Evolutionary conservation across 2,329 filamentous ascomycete genomes (phyloP).

Genomic region (Didymosphaeria variabile): DNA sequence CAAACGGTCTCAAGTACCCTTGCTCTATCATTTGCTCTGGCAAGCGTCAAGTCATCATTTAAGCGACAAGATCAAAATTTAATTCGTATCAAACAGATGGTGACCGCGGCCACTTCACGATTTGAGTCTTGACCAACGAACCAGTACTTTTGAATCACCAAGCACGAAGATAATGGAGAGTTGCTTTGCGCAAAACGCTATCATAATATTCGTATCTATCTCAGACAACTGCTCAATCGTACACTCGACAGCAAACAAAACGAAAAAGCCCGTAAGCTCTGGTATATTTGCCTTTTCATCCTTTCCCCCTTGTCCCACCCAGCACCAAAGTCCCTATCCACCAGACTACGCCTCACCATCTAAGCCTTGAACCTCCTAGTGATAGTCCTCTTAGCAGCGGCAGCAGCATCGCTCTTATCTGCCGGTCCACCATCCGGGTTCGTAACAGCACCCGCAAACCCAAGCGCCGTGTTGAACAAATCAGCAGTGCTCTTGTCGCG

Average conservation of each 20-base stretch:
- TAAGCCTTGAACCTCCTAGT: constrained; percentile 20
- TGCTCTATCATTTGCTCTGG: no score
- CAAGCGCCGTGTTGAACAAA: constrained; percentile 52
- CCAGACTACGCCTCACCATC: not conserved
- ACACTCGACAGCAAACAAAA: not conserved
- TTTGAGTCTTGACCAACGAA: no score
- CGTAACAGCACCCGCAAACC: constrained; percentile 47
- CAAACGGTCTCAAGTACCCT: no score
- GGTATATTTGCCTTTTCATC: not conserved
- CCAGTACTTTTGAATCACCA: not conserved
- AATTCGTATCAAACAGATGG: no score
- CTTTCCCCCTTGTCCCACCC: not conserved
- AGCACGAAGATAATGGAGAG: not conserved
- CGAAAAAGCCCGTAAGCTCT: not conserved
- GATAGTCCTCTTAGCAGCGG: constrained; percentile 31
- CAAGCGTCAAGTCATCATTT: no score
- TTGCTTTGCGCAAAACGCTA: not conserved
- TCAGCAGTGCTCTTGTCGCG: constrained; percentile 53
- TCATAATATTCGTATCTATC: not conserved
- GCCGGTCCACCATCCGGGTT: constrained; percentile 43
- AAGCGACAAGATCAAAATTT: no score
- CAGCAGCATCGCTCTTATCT: constrained; percentile 26
- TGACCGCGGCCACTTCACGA: no score
- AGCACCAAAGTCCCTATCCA: not conserved
- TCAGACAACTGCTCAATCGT: not conserved